Evolutionary conservation across 352 stramenopile species (phyloP).

Genomic region (Hyaloperonospora brassicae): DNA sequence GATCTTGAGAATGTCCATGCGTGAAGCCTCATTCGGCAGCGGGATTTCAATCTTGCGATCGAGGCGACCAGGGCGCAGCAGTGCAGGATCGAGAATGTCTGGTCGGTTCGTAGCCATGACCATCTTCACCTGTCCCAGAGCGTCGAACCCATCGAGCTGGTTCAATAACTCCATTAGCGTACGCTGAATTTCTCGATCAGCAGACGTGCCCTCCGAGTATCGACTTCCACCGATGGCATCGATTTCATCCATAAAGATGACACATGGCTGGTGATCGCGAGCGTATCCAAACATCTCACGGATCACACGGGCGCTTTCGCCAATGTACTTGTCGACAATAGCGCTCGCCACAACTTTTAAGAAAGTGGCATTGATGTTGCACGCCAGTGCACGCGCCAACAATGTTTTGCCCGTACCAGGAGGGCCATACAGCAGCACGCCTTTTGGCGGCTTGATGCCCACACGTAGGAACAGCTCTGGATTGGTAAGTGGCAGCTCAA

Average conservation of each 20-base stretch:
- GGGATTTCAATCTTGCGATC: constrained; percentile 99
- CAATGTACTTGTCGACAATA: constrained; percentile 99
- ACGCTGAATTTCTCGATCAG: constrained; percentile 97
- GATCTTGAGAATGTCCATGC: constrained; percentile 99
- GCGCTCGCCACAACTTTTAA: constrained; percentile 98
- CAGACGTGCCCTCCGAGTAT: constrained; percentile 95
- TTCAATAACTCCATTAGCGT: constrained; percentile 99
- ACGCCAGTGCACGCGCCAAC: constrained; percentile 95
- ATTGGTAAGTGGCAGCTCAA: constrained; percentile 99
- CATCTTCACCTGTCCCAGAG: constrained; percentile 97
- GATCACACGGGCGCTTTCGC: constrained; percentile 98
- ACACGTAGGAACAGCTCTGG: constrained; percentile 97
- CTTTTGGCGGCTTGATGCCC: constrained; percentile 98
- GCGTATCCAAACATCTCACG: constrained; percentile 99
- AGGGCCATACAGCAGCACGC: constrained; percentile 96
- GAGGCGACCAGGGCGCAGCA: constrained; percentile 95
- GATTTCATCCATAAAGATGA: constrained; percentile 99
- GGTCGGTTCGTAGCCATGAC: constrained; percentile 99
- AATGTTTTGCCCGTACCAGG: constrained; percentile 99
- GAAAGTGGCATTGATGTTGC: constrained; percentile 99
- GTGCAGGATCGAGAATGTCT: constrained; percentile 98
- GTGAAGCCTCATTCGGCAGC: constrained; percentile 95
- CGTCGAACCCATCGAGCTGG: constrained; percentile 99
- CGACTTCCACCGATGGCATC: constrained; percentile 98
- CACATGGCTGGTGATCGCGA: constrained; percentile 96